Conservation (phyloP, 2,329 filamentous ascomycete species). For the Penicillium polonicum region DNA sequence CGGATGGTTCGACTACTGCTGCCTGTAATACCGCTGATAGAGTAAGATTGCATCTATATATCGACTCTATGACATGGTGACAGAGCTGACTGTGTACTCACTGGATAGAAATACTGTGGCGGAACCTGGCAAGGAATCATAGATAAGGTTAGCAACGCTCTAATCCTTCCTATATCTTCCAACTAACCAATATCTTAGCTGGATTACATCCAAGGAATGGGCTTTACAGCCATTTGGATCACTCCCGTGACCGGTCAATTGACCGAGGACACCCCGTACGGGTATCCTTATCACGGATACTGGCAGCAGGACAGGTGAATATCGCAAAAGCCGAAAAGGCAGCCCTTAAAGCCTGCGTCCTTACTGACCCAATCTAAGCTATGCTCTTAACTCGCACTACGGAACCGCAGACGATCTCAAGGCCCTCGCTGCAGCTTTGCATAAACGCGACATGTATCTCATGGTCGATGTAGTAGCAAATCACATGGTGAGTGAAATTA, state of each 20-base stretch:
- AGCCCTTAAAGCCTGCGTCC: neutral
- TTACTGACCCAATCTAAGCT: slow-evolving; percentile 24
- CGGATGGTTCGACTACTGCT: slow-evolving; percentile 40
- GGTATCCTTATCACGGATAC: slow-evolving; percentile 51
- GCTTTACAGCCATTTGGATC: slow-evolving; percentile 53
- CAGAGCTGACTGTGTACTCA: neutral
- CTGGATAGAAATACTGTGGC: slow-evolving; percentile 38
- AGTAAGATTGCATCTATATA: slow-evolving; percentile 12
- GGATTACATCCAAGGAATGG: slow-evolving; percentile 51
- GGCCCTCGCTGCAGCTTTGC: slow-evolving; percentile 55
- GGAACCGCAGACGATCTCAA: slow-evolving; percentile 61
- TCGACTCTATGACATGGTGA: neutral
- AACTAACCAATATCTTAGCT: slow-evolving; percentile 30
- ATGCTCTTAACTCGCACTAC: slow-evolving; percentile 57
- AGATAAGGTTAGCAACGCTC: slow-evolving; percentile 28
- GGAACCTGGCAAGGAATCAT: slow-evolving; percentile 50
- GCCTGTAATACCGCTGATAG: slow-evolving; percentile 28
- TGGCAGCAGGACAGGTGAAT: slow-evolving; percentile 50
- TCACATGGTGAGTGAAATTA: slow-evolving; percentile 14
- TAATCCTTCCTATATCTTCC: too few relatives aligned
- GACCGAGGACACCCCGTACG: slow-evolving; percentile 35
- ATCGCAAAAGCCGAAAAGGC: neutral
- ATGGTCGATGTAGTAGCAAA: slow-evolving; percentile 59
- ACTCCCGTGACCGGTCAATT: slow-evolving; percentile 46
- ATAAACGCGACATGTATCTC: slow-evolving; percentile 58